Conservation (phyloP, 163 green algal species). For the Prototheca wickerhamii region DNA sequence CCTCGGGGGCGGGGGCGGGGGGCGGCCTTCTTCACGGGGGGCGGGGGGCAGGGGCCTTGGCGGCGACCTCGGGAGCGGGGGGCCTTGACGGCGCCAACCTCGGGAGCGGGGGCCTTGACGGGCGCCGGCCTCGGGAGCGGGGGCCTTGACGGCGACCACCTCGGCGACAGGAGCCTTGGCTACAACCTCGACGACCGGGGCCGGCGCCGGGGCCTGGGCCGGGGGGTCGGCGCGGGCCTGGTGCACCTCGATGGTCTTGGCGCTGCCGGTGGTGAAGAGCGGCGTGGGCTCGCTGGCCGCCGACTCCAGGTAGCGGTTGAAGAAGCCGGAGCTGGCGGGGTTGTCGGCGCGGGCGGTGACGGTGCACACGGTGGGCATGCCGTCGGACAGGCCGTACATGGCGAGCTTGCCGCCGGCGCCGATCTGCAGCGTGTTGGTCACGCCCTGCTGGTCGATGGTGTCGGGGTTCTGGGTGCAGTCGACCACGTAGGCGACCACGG, state of each 20-base stretch:
- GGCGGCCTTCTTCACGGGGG: not conserved
- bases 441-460: not conserved
- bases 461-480: not conserved
- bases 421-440: not conserved
- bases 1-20: not conserved
- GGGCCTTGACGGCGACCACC: no score
- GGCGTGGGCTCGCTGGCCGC: not conserved
- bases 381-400: not conserved
- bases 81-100: no score
- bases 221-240: not conserved
- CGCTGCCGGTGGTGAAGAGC: not conserved
- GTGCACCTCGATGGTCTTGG: not conserved
- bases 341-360: not conserved
- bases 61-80: no score
- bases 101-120: no score
- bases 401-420: not conserved
- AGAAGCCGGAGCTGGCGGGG: not conserved
- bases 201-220: no score
- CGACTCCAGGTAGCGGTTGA: not conserved
- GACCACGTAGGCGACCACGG: not conserved
- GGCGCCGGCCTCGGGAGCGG: not conserved
- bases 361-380: not conserved
- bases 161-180: no score
- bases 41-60: not conserved
- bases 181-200: not conserved